Percentiles rank a stretch among this genome's conserved stretches.
Conservation (phyloP, 306 rosid species). For the Inga oerstediana region DNA sequence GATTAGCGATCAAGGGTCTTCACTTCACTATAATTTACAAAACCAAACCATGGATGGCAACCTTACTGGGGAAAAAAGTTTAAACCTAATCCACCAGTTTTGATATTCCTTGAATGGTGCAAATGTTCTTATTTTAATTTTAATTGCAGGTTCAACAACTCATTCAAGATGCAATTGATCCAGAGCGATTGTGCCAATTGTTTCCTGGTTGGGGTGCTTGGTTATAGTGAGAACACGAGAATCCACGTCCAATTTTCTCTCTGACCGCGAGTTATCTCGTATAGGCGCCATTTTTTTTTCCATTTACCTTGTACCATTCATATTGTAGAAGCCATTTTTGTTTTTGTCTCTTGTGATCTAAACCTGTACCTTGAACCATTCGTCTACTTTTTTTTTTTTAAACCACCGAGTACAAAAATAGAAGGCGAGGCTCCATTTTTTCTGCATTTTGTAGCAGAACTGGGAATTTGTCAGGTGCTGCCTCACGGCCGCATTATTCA, state of each 20-base stretch:
- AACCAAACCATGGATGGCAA: not conserved
- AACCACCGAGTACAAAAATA: not conserved
- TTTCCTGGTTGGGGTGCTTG: slow-evolving; percentile 98
- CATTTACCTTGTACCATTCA: too few relatives aligned
- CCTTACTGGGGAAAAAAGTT: not conserved
- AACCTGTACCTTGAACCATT: not conserved
- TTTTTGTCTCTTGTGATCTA: not conserved
- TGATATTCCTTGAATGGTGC: slow-evolving; percentile 11
- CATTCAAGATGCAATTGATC: slow-evolving; percentile 88
- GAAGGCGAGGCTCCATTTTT: not conserved
- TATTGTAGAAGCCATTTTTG: not conserved
- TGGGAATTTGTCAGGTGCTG: not conserved
- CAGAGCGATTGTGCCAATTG: slow-evolving; percentile 85
- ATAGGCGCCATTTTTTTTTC: slow-evolving; percentile 35
- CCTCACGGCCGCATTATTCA: not conserved
- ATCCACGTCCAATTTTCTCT: not conserved
- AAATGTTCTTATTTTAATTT: slow-evolving; percentile 13
- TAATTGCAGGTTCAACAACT: slow-evolving; percentile 82
- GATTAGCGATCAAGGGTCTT: slow-evolving; percentile 13
- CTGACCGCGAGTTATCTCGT: slow-evolving; percentile 34
- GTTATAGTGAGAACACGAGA: slow-evolving; percentile 45
- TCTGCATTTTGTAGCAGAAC: not conserved
- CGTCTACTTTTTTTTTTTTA: not conserved
- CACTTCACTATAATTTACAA: slow-evolving; percentile 19
- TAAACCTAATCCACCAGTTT: slow-evolving; percentile 10